phyloP scores from a whole-genome alignment of 352 stramenopile genomes.

The Pythium monospermum region DNA sequence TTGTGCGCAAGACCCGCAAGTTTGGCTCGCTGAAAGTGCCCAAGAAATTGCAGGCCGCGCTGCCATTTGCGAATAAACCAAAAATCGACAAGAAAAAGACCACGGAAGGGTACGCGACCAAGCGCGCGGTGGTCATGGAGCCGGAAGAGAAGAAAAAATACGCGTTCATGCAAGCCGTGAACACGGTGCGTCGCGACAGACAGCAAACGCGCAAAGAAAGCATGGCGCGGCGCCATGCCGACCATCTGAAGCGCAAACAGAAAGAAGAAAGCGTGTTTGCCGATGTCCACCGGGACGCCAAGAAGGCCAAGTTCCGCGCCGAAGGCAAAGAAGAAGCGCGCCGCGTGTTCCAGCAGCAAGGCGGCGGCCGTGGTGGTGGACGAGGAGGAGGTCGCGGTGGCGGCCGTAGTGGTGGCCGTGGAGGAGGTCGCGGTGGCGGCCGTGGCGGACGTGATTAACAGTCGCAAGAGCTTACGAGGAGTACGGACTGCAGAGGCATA shows the following conservation, averaged over 20 bases:
- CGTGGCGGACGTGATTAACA: slow-evolving; percentile 12
- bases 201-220: slow-evolving; percentile 91
- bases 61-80: slow-evolving; percentile 97
- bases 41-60: slow-evolving; percentile 94
- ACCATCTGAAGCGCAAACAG: slow-evolving; percentile 90
- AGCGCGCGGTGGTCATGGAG: slow-evolving; percentile 93
- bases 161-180: slow-evolving; percentile 96
- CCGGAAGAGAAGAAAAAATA: slow-evolving; percentile 96
- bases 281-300: slow-evolving; percentile 69
- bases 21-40: slow-evolving; percentile 95
- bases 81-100: slow-evolving; percentile 91
- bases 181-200: slow-evolving; percentile 97
- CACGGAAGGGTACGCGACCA: slow-evolving; percentile 83
- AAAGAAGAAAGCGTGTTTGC: slow-evolving; percentile 90
- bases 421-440: slow-evolving; percentile 4
- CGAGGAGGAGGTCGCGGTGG: slow-evolving; percentile 11
- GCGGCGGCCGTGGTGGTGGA: slow-evolving; percentile 41
- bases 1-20: slow-evolving; percentile 89
- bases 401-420: slow-evolving; percentile 1
- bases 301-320: slow-evolving; percentile 84
- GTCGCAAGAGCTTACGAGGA: too few relatives aligned
- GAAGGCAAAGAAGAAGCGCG: slow-evolving; percentile 63
- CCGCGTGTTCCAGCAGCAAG: slow-evolving; percentile 39
- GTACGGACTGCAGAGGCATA: too few relatives aligned
- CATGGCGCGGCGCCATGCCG: slow-evolving; percentile 78